A percentile compares a stretch with the other conserved stretches of the same genome.
These are phyloP conservation scores for Quercus lobata DNA, from an alignment of 331 rosid species.

Conservation along the genomic window DNA sequence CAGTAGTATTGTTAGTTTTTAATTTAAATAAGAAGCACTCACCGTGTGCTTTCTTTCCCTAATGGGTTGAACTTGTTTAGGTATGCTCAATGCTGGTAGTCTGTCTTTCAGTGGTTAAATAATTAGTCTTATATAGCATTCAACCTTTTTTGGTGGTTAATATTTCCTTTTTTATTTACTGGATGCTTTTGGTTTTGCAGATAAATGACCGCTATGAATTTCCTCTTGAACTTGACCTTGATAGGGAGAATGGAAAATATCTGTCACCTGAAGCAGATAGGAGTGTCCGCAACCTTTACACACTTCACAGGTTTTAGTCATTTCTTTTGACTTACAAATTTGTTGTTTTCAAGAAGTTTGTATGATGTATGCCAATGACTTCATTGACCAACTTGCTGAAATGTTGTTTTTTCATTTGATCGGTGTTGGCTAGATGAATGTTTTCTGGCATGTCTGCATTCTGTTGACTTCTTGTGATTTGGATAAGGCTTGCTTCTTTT, in stretches of 20 bases:
- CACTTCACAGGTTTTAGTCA: slow-evolving; percentile 65
- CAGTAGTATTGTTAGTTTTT: background rate
- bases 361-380: background rate
- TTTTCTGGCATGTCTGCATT: background rate
- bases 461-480: background rate
- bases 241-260: slow-evolving; percentile 76
- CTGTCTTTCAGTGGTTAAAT: background rate
- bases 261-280: slow-evolving; percentile 80
- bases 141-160: background rate
- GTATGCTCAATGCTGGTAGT: background rate
- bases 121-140: background rate
- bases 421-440: background rate
- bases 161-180: background rate
- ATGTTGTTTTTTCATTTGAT: background rate
- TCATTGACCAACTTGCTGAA: background rate
- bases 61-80: background rate
- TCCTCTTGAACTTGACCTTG: slow-evolving; percentile 90
- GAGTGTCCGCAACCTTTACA: slow-evolving; percentile 80
- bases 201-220: slow-evolving; percentile 89
- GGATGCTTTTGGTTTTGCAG: slow-evolving; percentile 30
- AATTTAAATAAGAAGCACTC: background rate
- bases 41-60: background rate
- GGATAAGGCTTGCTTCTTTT: background rate
- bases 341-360: background rate
- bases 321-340: background rate